Evolutionary conservation across 139 green algal genomes (phyloP), one percentile per base, ranked within the genome.

Genomic region (Edaphochlamys debaryana): DNA sequence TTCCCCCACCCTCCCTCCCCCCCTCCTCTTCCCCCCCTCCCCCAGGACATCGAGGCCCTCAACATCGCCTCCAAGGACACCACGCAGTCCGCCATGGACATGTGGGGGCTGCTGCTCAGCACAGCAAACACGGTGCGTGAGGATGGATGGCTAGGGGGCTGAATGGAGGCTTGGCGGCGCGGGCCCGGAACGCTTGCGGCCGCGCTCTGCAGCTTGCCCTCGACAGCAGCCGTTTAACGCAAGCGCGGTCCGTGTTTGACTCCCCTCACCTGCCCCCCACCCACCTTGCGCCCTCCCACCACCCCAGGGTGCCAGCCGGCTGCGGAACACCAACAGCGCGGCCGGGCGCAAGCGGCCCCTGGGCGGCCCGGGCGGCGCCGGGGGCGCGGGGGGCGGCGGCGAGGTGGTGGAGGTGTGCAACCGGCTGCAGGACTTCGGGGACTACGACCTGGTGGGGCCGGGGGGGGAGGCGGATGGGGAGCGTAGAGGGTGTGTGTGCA

Each of bases 61-160:
- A 69, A 79, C 9, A 82, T 94, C 54, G 95, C 94, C 34, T 78
- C 94, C 73, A 98, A 98, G 88, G 95, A 98, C 84, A 88, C 94
- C 48, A 93, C 77, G n/a, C 85, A 86, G 63, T 85, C 84, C 1
- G 90, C 92, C 17, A 94, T 97, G 58, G 72, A 68, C 4, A 82
- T 97, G 30, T 95, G 95, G 95, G 74, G 87, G 25, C 67, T 93
- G 45, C 79, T 97, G 42, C 88, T 96, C 9, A 67, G 32, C 36
- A 74, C 63, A 11, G 72, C 58, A n/a, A n/a, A n/a, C n/a, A n/a
- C n/a, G n/a, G n/a, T n/a, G n/a, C n/a, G n/a, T n/a, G n/a, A n/a
- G n/a, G n/a, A n/a, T n/a, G n/a, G n/a, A n/a, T n/a, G n/a, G n/a
- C n/a, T n/a, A n/a, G n/a, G n/a, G n/a, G n/a, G n/a, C n/a, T n/a